These are phyloP conservation scores for Eucalyptus sideroxylon DNA, from an alignment of 345 rosid species.

Conservation along the genomic window DNA sequence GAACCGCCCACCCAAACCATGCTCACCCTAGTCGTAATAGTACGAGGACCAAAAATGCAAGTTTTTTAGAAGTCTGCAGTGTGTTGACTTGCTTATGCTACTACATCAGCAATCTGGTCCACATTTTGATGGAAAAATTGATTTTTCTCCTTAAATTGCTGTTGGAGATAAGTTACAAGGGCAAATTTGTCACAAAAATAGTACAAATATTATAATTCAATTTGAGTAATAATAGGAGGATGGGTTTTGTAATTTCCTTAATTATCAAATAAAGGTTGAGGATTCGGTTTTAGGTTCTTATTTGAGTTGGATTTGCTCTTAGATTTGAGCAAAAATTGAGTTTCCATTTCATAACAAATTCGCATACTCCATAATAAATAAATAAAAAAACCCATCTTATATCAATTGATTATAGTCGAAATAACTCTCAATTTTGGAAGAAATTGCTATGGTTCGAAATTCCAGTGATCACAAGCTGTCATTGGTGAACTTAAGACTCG, in stretches of 20 bases:
- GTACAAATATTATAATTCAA: background rate
- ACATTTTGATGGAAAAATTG: background rate
- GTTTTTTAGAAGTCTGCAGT: background rate
- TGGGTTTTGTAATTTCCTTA: too few relatives aligned
- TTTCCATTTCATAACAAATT: background rate
- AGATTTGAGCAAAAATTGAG: background rate
- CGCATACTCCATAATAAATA: background rate
- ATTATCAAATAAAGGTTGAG: background rate
- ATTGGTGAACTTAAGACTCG: background rate
- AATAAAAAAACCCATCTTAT: background rate
- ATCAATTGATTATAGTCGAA: background rate
- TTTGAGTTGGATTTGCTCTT: background rate
- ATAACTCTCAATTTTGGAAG: background rate
- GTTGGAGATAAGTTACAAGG: background rate
- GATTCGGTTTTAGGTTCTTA: background rate
- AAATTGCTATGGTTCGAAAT: background rate
- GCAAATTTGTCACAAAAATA: background rate
- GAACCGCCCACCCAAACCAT: too few relatives aligned
- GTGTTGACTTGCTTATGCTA: background rate
- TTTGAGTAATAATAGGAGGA: background rate
- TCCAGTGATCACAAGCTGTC: background rate
- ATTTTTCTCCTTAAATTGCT: background rate
- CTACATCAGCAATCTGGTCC: background rate
- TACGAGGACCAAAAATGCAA: background rate
- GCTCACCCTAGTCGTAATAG: background rate